Evolutionary conservation across 192 early-diverging fungal species (phyloP).

Genomic region (Backusella morwellensis): DNA sequence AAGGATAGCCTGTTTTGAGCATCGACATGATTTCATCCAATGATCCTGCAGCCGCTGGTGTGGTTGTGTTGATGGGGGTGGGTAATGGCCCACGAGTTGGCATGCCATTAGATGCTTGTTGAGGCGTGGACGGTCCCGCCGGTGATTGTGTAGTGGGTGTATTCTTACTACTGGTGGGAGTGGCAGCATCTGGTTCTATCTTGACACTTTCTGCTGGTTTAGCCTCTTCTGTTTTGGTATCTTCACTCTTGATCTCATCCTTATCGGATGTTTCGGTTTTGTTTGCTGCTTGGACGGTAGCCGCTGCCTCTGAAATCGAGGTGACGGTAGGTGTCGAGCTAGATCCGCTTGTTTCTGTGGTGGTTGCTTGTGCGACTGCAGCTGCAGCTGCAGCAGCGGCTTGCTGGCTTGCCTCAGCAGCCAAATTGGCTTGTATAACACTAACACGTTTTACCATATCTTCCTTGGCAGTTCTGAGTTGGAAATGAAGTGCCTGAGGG

Average conservation of each 20-base stretch:
- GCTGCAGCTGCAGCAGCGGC: neutral
- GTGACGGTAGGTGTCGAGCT: neutral
- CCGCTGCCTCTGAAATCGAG: neutral
- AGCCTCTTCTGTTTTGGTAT: neutral
- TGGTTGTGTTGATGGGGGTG: neutral
- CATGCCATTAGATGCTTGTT: neutral
- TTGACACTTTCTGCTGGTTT: neutral
- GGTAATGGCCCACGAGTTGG: neutral
- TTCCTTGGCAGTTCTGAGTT: slow-evolving; percentile 88
- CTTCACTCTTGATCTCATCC: neutral
- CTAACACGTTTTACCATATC: slow-evolving; percentile 66
- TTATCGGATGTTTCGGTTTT: neutral
- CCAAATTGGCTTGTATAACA: slow-evolving; percentile 4
- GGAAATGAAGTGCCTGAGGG: slow-evolving; percentile 95
- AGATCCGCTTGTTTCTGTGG: neutral
- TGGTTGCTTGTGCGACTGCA: neutral
- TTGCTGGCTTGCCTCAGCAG: slow-evolving; percentile 24
- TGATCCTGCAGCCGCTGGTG: slow-evolving; percentile 48
- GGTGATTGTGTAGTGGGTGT: neutral
- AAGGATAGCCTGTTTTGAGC: slow-evolving; percentile 92
- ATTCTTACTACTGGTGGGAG: too few species aligned
- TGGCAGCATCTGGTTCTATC: neutral
- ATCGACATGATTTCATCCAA: slow-evolving; percentile 96
- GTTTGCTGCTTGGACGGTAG: neutral
- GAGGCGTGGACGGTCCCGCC: neutral